Evolutionary conservation across 2,329 filamentous ascomycete species (phyloP).

Genomic region (Arthroderma sp.): DNA sequence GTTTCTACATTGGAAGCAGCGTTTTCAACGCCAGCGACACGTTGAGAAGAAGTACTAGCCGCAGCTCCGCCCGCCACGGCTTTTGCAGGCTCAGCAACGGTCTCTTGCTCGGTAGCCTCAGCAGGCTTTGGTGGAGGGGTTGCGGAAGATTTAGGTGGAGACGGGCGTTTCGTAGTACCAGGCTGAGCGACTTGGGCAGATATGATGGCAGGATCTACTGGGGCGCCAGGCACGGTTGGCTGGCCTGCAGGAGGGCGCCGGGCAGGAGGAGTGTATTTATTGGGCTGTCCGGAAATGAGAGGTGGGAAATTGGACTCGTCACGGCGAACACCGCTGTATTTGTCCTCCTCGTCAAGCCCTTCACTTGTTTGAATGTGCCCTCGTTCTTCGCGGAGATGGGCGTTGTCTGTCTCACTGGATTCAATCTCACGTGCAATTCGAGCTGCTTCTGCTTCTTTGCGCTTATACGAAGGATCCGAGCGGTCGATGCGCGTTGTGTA

Average conservation of each 20-base stretch:
- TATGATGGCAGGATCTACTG: constrained; percentile 80
- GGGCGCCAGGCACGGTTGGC: constrained; percentile 60
- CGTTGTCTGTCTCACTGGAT: constrained; percentile 55
- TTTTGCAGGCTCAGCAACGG: constrained; percentile 11
- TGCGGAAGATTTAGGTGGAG: constrained; percentile 17
- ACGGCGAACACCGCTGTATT: constrained; percentile 86
- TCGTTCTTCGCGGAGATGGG: constrained; percentile 83
- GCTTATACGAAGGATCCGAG: constrained; percentile 66
- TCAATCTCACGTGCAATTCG: constrained; percentile 85
- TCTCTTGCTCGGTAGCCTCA: constrained; percentile 8
- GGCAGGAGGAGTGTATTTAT: constrained; percentile 84
- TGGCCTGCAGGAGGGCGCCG: constrained; percentile 65
- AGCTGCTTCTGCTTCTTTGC: constrained; percentile 65
- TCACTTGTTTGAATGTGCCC: constrained; percentile 52
- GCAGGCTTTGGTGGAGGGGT: constrained; percentile 5
- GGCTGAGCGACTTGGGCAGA: constrained; percentile 59
- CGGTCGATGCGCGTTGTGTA: constrained; percentile 90
- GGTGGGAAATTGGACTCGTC: constrained; percentile 49
- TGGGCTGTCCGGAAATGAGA: constrained; percentile 45
- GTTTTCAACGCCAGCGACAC: constrained; percentile 32
- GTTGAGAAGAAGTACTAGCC: constrained; percentile 26
- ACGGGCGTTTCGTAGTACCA: constrained; percentile 20
- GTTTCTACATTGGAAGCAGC: constrained; percentile 48
- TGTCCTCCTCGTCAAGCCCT: constrained; percentile 72
- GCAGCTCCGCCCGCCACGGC: constrained; percentile 11